phyloP scores from a whole-genome alignment of 768 basidiomycete species.

The Tylopilus felleus region DNA sequence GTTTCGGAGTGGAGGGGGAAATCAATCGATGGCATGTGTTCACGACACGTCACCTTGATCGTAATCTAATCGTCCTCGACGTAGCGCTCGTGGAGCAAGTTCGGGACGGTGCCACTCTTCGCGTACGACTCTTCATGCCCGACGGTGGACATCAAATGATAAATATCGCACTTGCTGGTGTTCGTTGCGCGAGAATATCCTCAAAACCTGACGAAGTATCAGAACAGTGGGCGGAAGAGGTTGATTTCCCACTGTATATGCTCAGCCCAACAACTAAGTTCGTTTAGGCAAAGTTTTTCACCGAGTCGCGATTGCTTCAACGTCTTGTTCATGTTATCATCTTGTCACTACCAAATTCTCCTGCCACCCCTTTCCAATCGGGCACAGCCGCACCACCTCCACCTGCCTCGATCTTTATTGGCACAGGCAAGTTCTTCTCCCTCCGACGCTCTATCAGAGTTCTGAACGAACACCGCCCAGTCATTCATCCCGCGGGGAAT shows the following conservation, averaged over 20 bases:
- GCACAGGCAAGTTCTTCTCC: slow-evolving; percentile 51
- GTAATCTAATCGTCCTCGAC: slow-evolving; percentile 6
- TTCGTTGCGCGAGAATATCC: slow-evolving; percentile 68
- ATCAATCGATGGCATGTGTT: slow-evolving; percentile 68
- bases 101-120: slow-evolving; percentile 86
- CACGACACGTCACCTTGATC: background rate
- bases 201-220: slow-evolving; percentile 72
- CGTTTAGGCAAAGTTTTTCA: slow-evolving; percentile 84
- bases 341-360: slow-evolving; percentile 73
- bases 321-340: slow-evolving; percentile 73
- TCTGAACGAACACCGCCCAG: slow-evolving; percentile 32
- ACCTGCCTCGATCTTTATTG: slow-evolving; percentile 85
- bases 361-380: slow-evolving; percentile 77
- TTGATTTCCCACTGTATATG: slow-evolving; percentile 33
- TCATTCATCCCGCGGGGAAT: slow-evolving; percentile 90
- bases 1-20: slow-evolving; percentile 92
- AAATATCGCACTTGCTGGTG: slow-evolving; percentile 82
- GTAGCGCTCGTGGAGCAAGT: slow-evolving; percentile 92
- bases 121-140: slow-evolving; percentile 84
- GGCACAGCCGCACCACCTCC: slow-evolving; percentile 52
- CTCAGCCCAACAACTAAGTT: slow-evolving; percentile 1
- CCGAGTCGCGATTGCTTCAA: slow-evolving; percentile 83
- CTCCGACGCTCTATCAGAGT: background rate
- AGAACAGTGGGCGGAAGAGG: slow-evolving; percentile 89
- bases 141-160: slow-evolving; percentile 87